Percentiles rank a stretch among this genome's conserved stretches.
Conservation (phyloP, 805 yeast species). For the Candida sphagnicola region DNA sequence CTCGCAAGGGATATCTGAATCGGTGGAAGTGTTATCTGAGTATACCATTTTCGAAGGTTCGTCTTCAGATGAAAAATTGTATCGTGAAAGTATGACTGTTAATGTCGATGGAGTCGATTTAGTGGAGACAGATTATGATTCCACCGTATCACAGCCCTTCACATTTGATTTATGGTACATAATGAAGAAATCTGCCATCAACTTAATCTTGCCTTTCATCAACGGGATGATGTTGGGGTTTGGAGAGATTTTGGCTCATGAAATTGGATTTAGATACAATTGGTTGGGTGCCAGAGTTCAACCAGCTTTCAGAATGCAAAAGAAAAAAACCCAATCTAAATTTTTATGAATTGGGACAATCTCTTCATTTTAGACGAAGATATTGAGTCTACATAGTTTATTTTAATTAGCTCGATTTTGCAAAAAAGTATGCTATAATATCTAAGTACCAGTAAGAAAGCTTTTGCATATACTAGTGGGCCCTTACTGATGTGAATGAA, state of each 20-base stretch:
- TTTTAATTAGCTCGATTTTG: no score
- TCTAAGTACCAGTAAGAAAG: no score
- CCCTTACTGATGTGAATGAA: no score
- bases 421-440: no score
- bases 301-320: constrained; percentile 30
- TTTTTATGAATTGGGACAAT: no score
- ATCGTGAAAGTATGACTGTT: neutral
- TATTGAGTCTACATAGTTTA: no score
- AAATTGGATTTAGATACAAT: constrained; percentile 74
- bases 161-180: constrained; percentile 34
- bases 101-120: neutral
- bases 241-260: constrained; percentile 94
- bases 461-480: no score
- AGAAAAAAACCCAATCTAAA: constrained; percentile 15
- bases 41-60: neutral
- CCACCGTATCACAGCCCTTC: constrained; percentile 2
- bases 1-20: neutral
- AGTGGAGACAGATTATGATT: neutral
- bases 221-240: constrained; percentile 96
- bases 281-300: constrained; percentile 69
- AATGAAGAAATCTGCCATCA: constrained; percentile 57
- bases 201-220: constrained; percentile 78
- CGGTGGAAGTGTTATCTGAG: neutral
- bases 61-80: neutral
- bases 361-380: no score